Conservation (phyloP, 78 protist genomes). For the Dictyostelium discoideum region dicty_2.7 NC_007088.5:785001-785500, state of each 20-base stretch:
- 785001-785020: no score
- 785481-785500: neutral
- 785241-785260: no score
- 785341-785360: neutral
- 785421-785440: neutral
- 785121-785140: neutral
- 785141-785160: neutral
- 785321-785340: neutral
- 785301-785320: no score
- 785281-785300: neutral
- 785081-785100: no score
- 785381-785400: neutral
- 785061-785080: no score
- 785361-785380: no score
- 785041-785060: no score
- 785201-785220: neutral
- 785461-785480: constrained; percentile 57
- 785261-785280: no score
- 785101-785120: neutral
- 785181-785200: no score
- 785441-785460: neutral
- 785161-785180: neutral
- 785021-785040: no score
- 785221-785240: no score
- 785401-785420: neutral